phyloP scores from a whole-genome alignment of 116 monocot species.

The Phalaenopsis hybrid region DNA sequence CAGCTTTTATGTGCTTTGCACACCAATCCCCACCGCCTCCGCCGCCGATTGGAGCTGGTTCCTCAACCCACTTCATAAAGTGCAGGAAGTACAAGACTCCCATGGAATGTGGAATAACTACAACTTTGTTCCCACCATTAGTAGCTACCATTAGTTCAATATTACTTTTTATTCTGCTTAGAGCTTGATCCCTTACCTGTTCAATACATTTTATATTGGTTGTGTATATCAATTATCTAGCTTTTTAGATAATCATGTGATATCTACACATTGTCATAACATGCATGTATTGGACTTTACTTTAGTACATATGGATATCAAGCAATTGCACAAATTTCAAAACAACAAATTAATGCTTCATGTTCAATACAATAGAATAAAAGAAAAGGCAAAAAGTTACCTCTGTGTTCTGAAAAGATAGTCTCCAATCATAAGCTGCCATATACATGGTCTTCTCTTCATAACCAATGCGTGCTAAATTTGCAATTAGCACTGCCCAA shows the following conservation, averaged over 20 bases:
- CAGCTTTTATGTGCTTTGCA: conserved; percentile 84
- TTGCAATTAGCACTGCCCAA: conserved; percentile 98
- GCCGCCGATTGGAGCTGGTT: conserved; percentile 81
- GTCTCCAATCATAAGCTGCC: conserved; percentile 99
- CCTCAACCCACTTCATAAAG: conserved; percentile 99
- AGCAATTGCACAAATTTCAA: background rate
- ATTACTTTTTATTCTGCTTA: conserved; percentile 97
- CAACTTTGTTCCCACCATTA: conserved; percentile 90
- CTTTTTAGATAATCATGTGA: background rate
- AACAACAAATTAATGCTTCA: background rate
- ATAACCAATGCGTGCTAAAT: conserved; percentile 96
- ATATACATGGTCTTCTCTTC: conserved; percentile 99
- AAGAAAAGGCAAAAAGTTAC: conserved; percentile 20
- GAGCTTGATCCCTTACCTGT: conserved; percentile 83
- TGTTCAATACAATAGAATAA: background rate
- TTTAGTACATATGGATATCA: background rate
- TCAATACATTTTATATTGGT: conserved; percentile 7
- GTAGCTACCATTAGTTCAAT: conserved; percentile 93
- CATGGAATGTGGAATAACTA: conserved; percentile 99
- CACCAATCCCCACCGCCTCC: conserved; percentile 88
- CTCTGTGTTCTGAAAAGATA: conserved; percentile 99
- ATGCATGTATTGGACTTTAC: background rate
- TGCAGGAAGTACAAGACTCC: conserved; percentile 93
- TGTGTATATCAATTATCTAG: background rate
- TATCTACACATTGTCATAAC: background rate